Conservation (phyloP, 2,329 filamentous ascomycete genomes). For the Cytospora chrysosperma region DNA sequence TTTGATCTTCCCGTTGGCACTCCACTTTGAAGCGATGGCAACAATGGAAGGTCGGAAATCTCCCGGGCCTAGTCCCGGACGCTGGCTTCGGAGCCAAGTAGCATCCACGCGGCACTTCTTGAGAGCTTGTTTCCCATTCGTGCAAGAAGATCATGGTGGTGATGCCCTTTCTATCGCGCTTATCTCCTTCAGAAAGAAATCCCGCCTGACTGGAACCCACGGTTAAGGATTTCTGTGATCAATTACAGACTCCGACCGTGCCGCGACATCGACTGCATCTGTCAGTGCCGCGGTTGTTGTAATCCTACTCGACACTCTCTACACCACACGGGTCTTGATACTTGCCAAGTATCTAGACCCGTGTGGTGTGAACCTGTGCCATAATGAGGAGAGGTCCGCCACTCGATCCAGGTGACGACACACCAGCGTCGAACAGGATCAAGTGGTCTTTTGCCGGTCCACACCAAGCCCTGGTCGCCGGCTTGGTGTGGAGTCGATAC, state of each 20-base stretch:
- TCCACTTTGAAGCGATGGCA: slow-evolving; percentile 28
- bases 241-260: slow-evolving; percentile 7
- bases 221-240: slow-evolving; percentile 4
- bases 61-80: slow-evolving; percentile 56
- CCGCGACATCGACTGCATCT: slow-evolving; percentile 24
- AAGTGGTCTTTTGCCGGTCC: neutral
- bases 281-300: slow-evolving; percentile 26
- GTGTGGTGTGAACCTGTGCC: slow-evolving; percentile 4
- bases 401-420: neutral
- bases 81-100: slow-evolving; percentile 59
- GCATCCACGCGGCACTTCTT: slow-evolving; percentile 36
- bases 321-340: neutral
- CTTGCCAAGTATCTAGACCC: neutral
- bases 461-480: neutral
- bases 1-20: slow-evolving; percentile 27
- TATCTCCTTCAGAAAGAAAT: slow-evolving; percentile 56
- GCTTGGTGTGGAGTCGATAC: neutral
- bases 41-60: slow-evolving; percentile 32
- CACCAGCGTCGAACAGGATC: neutral
- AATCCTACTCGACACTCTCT: neutral
- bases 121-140: slow-evolving; percentile 26
- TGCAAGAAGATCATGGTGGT: slow-evolving; percentile 30
- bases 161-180: slow-evolving; percentile 54
- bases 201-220: slow-evolving; percentile 33
- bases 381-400: slow-evolving; percentile 4